Evolutionary conservation across 2,329 filamentous ascomycete genomes (phyloP), one percentile per base, ranked within the genome.

Genomic region (Trichoderma sp.): DNA sequence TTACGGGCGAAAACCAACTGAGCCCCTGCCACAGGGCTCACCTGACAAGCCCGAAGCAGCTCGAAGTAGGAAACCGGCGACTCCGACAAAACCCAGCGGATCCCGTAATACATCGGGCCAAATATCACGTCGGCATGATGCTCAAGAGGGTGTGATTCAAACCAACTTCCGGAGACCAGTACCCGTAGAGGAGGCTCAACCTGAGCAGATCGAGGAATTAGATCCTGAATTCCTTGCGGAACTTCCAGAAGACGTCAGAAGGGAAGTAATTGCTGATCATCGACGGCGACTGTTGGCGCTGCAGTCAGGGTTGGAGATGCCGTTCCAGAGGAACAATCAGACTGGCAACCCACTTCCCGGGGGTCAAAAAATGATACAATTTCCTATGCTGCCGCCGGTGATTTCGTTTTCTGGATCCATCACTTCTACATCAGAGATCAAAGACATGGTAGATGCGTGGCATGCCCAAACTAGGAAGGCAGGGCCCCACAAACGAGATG

Each of bases 401-500:
- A 77, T 86, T 8, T 73, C 79, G 0, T 88, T 90, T 74, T 80
- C 84, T 4, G 81, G 83, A 0, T 82, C 80, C 0, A 77, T 85
- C 14, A 84, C 82, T 28, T 82, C 81, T 0, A 75, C 84, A 6
- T 76, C 79, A 0, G 92, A 97, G 75, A 84, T 98, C 69, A 88
- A 94, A 58, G 86, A 89, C 47, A 93, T 94, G 78, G 83, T 98
- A 15, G 88, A 85, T 70, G 89, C 89, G 4, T 99, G 96, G 96
- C 87, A 94, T 74, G 79, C 83, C 3, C 90, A 91, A 73, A 97
- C 95, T 73, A 83, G 81, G 43, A 85, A 85, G 6, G 91, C 95
- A 3, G 94, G 93, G 0, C 96, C 96, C 1, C 94, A 96, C 80
- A 82, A 82, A 0, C 90, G 92, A 71, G 96, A 99, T 80, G 91